A percentile compares a stretch with the other conserved stretches of the same genome.
Conservation (phyloP, 257 asterid genomes). For the Voacanga thouarsii region DNA sequence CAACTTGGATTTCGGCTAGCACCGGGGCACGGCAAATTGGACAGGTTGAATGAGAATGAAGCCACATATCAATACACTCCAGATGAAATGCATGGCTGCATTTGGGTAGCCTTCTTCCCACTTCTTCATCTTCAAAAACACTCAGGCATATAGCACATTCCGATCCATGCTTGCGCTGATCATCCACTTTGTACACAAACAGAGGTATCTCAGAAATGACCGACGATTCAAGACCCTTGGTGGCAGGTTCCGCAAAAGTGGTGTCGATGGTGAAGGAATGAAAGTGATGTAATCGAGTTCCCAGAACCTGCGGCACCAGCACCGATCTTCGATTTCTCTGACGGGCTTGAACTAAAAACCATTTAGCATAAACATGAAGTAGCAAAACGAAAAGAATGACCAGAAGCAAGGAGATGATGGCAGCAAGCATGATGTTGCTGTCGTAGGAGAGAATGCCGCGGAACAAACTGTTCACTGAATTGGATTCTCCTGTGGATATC, state of each 20-base stretch:
- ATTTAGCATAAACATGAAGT: constrained; percentile 41
- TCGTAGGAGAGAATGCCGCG: constrained; percentile 32
- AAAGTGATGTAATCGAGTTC: constrained; percentile 16
- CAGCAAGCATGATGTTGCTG: constrained; percentile 44
- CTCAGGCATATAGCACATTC: constrained; percentile 60
- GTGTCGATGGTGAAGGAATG: constrained; percentile 9
- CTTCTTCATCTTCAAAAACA: constrained; percentile 39
- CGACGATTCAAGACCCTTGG: constrained; percentile 29
- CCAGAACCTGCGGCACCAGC: constrained; percentile 12
- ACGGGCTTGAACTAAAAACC: constrained; percentile 28
- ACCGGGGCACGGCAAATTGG: constrained; percentile 58
- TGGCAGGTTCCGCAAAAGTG: constrained; percentile 6
- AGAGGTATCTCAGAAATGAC: constrained; percentile 28
- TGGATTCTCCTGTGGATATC: background rate
- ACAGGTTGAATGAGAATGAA: constrained; percentile 54
- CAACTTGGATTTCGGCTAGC: background rate
- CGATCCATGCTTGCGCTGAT: background rate
- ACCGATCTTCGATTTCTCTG: constrained; percentile 15
- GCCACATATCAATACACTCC: constrained; percentile 70
- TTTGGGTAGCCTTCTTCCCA: constrained; percentile 35
- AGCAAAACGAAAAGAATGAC: constrained; percentile 38
- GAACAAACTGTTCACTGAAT: constrained; percentile 6
- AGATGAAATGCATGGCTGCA: constrained; percentile 62
- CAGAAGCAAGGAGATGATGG: constrained; percentile 31
- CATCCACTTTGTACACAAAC: constrained; percentile 17